Conservation (phyloP, 177 flowering plant genomes). For the Tripterygium wilfordii region DNA sequence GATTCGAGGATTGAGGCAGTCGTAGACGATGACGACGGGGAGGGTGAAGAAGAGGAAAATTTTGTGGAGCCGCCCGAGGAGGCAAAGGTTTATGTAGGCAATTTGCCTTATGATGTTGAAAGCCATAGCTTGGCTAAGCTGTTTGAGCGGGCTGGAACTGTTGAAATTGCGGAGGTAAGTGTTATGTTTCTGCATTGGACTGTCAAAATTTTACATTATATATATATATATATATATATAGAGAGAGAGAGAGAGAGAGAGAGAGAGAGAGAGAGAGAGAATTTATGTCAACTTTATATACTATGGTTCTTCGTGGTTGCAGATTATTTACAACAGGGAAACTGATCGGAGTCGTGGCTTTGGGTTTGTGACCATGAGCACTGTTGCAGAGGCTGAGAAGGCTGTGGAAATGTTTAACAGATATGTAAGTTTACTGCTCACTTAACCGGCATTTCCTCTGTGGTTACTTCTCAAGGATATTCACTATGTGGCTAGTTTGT, state of each 20-base stretch:
- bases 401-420: slow-evolving; percentile 46
- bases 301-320: slow-evolving; percentile 8
- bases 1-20: too few relatives aligned
- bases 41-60: slow-evolving; percentile 13
- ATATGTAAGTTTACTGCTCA: slow-evolving; percentile 29
- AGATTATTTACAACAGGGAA: slow-evolving; percentile 65
- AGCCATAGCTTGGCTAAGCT: slow-evolving; percentile 51
- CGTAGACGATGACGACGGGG: too few relatives aligned
- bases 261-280: too few relatives aligned
- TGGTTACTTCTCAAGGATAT: neutral
- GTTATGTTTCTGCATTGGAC: too few relatives aligned
- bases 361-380: slow-evolving; percentile 58
- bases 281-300: too few relatives aligned
- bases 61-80: slow-evolving; percentile 48
- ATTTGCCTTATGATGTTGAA: slow-evolving; percentile 68
- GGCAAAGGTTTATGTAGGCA: slow-evolving; percentile 75
- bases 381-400: slow-evolving; percentile 57
- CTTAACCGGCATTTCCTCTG: neutral
- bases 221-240: neutral
- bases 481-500: too few relatives aligned
- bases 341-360: slow-evolving; percentile 72
- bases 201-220: neutral
- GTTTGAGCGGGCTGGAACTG: slow-evolving; percentile 53
- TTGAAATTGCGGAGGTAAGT: slow-evolving; percentile 59
- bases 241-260: neutral